These are phyloP conservation scores for Chiua virens DNA, from an alignment of 768 basidiomycete species.

Conservation along the genomic window DNA sequence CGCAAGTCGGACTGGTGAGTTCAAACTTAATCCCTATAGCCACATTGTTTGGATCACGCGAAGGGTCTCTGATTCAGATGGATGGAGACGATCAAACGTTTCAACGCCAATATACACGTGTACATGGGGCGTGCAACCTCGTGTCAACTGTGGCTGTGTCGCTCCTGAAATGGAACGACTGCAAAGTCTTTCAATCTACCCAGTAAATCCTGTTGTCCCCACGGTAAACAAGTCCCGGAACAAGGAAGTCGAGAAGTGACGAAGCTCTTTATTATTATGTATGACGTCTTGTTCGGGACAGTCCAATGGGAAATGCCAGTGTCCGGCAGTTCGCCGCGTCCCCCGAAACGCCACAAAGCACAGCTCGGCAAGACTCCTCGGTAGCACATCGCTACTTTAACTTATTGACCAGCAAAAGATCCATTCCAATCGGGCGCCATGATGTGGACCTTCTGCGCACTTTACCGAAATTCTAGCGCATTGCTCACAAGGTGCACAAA, in stretches of 20 bases:
- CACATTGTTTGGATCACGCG: background rate
- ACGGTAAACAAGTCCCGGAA: slow-evolving; percentile 14
- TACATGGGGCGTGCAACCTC: slow-evolving; percentile 10
- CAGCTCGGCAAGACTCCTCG: slow-evolving; percentile 3
- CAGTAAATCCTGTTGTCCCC: slow-evolving; percentile 6
- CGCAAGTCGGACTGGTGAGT: background rate
- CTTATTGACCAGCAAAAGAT: background rate
- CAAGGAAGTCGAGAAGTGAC: slow-evolving; percentile 23
- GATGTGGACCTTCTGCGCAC: too few relatives aligned
- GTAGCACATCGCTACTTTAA: background rate
- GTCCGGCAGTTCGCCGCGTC: background rate
- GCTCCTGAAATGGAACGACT: background rate
- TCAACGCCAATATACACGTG: slow-evolving; percentile 9
- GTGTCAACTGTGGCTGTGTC: slow-evolving; percentile 5
- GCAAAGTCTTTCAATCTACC: slow-evolving; percentile 8
- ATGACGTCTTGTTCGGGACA: slow-evolving; percentile 4
- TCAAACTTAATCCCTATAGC: background rate
- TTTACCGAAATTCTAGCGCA: too few relatives aligned
- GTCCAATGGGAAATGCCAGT: slow-evolving; percentile 5
- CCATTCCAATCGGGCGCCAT: background rate
- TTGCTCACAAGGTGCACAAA: too few relatives aligned
- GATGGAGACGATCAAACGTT: background rate
- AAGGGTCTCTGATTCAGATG: background rate
- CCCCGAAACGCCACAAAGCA: slow-evolving; percentile 26
- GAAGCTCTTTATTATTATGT: slow-evolving; percentile 17